Evolutionary conservation across 2,329 filamentous ascomycete species (phyloP).

Genomic region (Cladosporium sp.): DNA sequence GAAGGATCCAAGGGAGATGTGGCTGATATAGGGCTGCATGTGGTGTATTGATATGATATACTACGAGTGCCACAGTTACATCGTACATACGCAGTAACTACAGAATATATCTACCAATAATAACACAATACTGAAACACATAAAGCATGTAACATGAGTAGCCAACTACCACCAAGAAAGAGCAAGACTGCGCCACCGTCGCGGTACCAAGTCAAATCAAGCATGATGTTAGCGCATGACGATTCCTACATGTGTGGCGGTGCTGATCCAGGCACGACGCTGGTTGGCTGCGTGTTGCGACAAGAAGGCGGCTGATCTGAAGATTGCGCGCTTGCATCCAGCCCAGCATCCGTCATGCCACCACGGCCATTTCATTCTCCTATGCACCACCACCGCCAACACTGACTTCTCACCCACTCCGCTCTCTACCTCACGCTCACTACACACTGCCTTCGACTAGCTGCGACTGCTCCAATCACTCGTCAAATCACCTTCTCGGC

Average conservation of each 20-base stretch:
- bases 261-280: not conserved
- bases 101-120: not conserved
- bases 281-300: conserved; percentile 6
- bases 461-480: not conserved
- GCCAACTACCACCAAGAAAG: not conserved
- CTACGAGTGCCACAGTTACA: too few relatives aligned
- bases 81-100: too few relatives aligned
- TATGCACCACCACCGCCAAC: not conserved
- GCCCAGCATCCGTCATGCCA: not conserved
- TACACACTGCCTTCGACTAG: not conserved
- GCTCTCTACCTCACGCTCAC: not conserved
- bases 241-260: conserved; percentile 1
- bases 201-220: not conserved
- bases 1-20: not conserved
- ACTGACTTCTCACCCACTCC: not conserved
- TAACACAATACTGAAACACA: not conserved
- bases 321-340: conserved; percentile 1
- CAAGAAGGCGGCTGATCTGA: conserved; percentile 7
- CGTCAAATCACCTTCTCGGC: not conserved
- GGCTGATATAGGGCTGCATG: not conserved
- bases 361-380: not conserved
- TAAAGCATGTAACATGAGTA: not conserved
- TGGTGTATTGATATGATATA: too few relatives aligned
- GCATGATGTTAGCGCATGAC: not conserved
- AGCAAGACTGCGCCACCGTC: not conserved